Conservation (phyloP, 2,329 filamentous ascomycete genomes). For the Pleomassaria siparia region DNA sequence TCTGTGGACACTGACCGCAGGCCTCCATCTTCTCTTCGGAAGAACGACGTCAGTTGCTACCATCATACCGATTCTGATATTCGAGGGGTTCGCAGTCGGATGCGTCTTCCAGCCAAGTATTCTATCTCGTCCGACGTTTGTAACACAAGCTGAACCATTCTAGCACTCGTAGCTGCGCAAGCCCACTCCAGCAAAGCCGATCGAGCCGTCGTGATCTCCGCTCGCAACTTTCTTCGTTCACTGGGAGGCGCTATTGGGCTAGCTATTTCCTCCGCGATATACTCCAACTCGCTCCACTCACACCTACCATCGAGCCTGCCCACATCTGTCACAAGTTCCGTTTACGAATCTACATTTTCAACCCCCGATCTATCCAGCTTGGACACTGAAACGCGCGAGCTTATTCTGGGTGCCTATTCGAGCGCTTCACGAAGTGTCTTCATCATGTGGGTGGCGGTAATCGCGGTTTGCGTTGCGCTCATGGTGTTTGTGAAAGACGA, state of each 20-base stretch:
- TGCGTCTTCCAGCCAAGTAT: constrained; percentile 52
- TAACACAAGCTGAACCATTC: not conserved
- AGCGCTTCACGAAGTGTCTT: not conserved
- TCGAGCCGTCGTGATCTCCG: constrained; percentile 63
- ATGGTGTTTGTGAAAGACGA: constrained; percentile 4
- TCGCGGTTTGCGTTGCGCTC: not conserved
- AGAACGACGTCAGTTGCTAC: constrained; percentile 45
- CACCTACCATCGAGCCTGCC: not conserved
- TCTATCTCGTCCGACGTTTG: not conserved
- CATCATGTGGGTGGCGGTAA: constrained; percentile 1
- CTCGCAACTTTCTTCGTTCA: constrained; percentile 64
- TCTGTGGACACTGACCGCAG: constrained; percentile 55
- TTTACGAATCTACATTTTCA: constrained; percentile 1
- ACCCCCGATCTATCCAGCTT: not conserved
- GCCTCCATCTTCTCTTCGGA: constrained; percentile 55
- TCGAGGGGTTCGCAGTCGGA: constrained; percentile 52
- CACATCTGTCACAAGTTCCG: not conserved
- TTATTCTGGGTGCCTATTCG: not conserved
- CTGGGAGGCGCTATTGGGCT: constrained; percentile 61
- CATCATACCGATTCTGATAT: constrained; percentile 55
- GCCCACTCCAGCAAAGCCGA: constrained; percentile 54
- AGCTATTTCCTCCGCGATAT: constrained; percentile 55
- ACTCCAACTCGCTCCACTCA: not conserved
- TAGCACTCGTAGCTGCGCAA: constrained; percentile 57
- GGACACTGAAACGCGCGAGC: not conserved